Conservation (phyloP, 352 stramenopile species). For the Phytopythium vexans region DNA sequence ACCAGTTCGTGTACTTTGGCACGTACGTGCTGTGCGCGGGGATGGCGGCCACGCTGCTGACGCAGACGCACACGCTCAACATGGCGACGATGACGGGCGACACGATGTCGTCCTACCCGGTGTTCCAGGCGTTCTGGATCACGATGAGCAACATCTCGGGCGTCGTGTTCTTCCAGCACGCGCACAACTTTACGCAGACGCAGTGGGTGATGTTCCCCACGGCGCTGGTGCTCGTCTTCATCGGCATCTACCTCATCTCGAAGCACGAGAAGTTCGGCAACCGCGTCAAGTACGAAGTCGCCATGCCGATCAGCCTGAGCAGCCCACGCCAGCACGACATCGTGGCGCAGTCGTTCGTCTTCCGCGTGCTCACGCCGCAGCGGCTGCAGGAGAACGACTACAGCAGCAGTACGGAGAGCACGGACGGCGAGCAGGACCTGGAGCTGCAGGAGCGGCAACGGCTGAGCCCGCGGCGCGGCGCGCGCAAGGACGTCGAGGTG, state of each 20-base stretch:
- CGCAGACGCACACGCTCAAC: conserved; percentile 85
- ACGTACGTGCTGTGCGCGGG: conserved; percentile 76
- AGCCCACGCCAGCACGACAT: conserved; percentile 83
- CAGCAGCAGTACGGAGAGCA: conserved; percentile 37
- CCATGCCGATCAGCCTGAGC: conserved; percentile 86
- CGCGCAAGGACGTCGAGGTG: conserved; percentile 32
- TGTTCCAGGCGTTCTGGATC: conserved; percentile 90
- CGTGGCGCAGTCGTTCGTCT: conserved; percentile 87
- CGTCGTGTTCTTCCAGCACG: conserved; percentile 87
- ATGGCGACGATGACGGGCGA: conserved; percentile 83
- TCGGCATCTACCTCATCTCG: conserved; percentile 76
- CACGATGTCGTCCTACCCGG: conserved; percentile 82
- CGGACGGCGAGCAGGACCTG: conserved; percentile 28
- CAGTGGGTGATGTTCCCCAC: conserved; percentile 84
- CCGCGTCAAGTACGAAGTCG: conserved; percentile 86
- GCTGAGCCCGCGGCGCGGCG: conserved; percentile 16
- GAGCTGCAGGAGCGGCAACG: conserved; percentile 10
- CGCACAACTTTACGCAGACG: conserved; percentile 71
- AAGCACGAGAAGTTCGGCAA: conserved; percentile 90
- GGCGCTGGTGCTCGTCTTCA: conserved; percentile 65
- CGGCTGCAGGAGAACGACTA: conserved; percentile 64
- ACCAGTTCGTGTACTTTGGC: conserved; percentile 84
- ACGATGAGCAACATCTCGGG: conserved; percentile 86
- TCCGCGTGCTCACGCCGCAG: conserved; percentile 80
- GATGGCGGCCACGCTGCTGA: conserved; percentile 74